Conservation (phyloP, 2,329 filamentous ascomycete species). For the Sporothrix euskadiensis region DNA sequence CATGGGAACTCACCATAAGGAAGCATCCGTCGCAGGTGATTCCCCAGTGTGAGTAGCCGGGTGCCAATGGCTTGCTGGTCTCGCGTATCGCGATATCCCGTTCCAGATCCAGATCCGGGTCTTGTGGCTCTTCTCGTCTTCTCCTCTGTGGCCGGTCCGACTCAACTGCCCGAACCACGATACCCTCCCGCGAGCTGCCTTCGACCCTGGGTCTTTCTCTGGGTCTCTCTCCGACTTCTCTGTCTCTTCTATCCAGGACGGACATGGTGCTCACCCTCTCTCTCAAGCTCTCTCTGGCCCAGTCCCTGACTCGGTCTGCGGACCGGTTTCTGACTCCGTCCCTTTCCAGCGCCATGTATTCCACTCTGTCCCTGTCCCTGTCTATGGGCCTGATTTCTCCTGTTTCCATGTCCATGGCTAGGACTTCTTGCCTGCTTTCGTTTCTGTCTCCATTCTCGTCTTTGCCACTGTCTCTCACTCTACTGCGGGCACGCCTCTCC, state of each 20-base stretch:
- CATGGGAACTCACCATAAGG: neutral
- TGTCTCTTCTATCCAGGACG: too few relatives aligned
- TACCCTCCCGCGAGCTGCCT: too few relatives aligned
- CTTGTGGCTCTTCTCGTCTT: neutral
- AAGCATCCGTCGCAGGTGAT: constrained; percentile 10
- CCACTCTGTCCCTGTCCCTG: too few relatives aligned
- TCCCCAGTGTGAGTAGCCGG: neutral
- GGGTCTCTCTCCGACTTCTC: too few relatives aligned
- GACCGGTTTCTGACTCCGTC: neutral
- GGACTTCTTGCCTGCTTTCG: neutral
- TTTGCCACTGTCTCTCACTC: neutral
- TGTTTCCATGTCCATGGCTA: too few relatives aligned
- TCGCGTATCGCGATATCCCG: neutral
- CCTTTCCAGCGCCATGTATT: too few relatives aligned
- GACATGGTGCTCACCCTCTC: too few relatives aligned
- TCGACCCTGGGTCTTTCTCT: too few relatives aligned
- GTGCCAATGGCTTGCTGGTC: neutral
- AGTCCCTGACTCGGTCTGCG: too few relatives aligned
- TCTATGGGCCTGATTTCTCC: neutral
- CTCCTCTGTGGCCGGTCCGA: neutral
- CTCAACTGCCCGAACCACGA: neutral
- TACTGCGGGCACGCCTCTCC: neutral
- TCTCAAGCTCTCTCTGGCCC: too few relatives aligned
- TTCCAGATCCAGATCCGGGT: neutral
- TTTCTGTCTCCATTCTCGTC: neutral